Evolutionary conservation across 2,329 filamentous ascomycete genomes (phyloP).

Genomic region (Microsporum ferrugineum): DNA sequence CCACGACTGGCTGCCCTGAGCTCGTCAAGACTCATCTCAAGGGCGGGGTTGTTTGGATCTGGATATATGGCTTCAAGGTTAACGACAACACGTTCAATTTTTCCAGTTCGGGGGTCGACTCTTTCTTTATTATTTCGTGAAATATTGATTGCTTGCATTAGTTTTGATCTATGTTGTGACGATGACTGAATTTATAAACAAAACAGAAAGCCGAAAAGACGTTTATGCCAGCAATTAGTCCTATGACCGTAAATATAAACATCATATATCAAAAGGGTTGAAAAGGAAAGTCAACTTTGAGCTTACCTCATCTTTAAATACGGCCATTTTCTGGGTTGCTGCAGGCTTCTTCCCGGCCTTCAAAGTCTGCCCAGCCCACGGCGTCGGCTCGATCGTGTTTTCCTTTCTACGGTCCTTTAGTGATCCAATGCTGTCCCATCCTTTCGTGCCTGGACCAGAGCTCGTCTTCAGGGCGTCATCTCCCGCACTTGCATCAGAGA

Average conservation of each 20-base stretch:
- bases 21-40: constrained; percentile 85
- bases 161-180: constrained; percentile 26
- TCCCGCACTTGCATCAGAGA: constrained; percentile 61
- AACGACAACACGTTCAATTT: constrained; percentile 76
- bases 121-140: constrained; percentile 69
- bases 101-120: constrained; percentile 69
- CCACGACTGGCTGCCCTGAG: constrained; percentile 68
- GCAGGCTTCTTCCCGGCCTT: constrained; percentile 75
- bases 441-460: constrained; percentile 48
- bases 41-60: constrained; percentile 55
- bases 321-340: constrained; percentile 66
- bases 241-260: constrained; percentile 75
- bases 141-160: constrained; percentile 43
- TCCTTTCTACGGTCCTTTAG: constrained; percentile 86
- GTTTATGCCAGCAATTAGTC: constrained; percentile 66
- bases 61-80: constrained; percentile 79
- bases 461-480: constrained; percentile 47
- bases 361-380: constrained; percentile 85
- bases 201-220: constrained; percentile 22
- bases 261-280: constrained; percentile 29
- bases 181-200: constrained; percentile 42
- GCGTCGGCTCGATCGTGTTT: constrained; percentile 72
- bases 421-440: constrained; percentile 87
- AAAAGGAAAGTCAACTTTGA: constrained; percentile 20
- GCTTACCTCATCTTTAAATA: constrained; percentile 96